Evolutionary conservation across 305 asterid species (phyloP).

Genomic region (Solanum chacoense): DNA sequence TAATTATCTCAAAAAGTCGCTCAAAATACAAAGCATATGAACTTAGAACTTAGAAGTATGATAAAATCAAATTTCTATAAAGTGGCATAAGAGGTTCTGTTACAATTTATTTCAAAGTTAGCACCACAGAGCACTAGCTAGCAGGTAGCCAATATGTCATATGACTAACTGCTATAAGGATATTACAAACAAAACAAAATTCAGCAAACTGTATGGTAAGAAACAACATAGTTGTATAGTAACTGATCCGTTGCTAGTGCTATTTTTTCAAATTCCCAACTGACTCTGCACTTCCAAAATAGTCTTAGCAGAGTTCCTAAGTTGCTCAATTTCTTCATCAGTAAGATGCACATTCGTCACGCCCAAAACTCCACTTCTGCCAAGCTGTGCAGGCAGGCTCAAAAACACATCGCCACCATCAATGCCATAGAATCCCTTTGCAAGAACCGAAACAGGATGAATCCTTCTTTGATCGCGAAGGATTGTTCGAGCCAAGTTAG

Average conservation of each 20-base stretch:
- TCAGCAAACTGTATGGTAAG: neutral
- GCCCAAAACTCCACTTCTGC: constrained; percentile 61
- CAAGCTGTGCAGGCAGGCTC: constrained; percentile 81
- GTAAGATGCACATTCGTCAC: constrained; percentile 67
- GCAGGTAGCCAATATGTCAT: neutral
- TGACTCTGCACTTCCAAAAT: constrained; percentile 64
- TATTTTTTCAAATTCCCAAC: constrained; percentile 33
- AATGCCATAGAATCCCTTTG: constrained; percentile 57
- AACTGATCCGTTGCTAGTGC: neutral
- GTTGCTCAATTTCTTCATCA: constrained; percentile 55
- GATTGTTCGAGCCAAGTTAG: constrained; percentile 59
- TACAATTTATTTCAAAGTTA: neutral
- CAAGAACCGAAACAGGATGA: constrained; percentile 81
- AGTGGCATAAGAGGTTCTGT: neutral
- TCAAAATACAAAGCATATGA: neutral
- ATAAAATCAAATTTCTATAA: neutral
- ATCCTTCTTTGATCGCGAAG: constrained; percentile 67
- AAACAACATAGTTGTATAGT: neutral
- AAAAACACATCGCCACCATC: constrained; percentile 57
- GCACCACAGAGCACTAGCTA: neutral
- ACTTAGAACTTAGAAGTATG: neutral
- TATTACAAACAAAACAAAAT: neutral
- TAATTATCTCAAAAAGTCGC: neutral
- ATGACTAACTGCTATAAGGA: neutral
- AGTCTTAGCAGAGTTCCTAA: constrained; percentile 53